phyloP scores from a whole-genome alignment of 2,329 filamentous ascomycete species.

The Reticulascus tulasneorum region DNA sequence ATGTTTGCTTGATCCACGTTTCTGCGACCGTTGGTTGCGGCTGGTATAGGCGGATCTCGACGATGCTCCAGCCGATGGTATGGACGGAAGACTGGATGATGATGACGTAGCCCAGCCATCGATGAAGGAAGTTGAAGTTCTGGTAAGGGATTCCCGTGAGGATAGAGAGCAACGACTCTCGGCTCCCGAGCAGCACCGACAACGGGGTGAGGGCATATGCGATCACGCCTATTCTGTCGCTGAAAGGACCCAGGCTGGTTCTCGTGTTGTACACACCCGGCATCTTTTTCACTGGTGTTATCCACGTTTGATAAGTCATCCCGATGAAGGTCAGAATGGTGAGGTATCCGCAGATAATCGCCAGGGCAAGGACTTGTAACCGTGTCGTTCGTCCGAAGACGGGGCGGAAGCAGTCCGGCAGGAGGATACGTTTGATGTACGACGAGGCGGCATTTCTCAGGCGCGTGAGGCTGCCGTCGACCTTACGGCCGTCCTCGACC shows the following conservation, averaged over 20 bases:
- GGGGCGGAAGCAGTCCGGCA: conserved; percentile 53
- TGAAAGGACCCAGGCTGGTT: conserved; percentile 61
- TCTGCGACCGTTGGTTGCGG: conserved; percentile 60
- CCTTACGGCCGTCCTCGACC: conserved; percentile 3
- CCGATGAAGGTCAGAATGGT: conserved; percentile 66
- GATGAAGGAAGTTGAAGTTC: conserved; percentile 73
- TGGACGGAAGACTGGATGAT: conserved; percentile 64
- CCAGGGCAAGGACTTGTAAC: conserved; percentile 61
- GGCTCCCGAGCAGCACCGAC: conserved; percentile 60
- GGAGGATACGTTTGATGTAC: conserved; percentile 40
- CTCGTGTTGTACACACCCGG: conserved; percentile 59
- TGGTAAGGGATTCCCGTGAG: conserved; percentile 73
- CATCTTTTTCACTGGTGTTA: conserved; percentile 60
- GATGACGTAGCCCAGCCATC: conserved; percentile 72
- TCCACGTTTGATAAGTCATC: conserved; percentile 64
- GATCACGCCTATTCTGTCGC: conserved; percentile 65
- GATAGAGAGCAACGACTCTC: conserved; percentile 66
- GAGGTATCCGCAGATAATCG: conserved; percentile 57
- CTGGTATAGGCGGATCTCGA: conserved; percentile 65
- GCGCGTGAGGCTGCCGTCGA: conserved; percentile 16
- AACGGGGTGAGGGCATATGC: conserved; percentile 73
- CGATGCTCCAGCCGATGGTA: conserved; percentile 66
- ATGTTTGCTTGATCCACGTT: conserved; percentile 57
- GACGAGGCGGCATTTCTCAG: conserved; percentile 29
- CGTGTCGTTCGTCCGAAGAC: conserved; percentile 67